phyloP scores from a whole-genome alignment of 345 rosid species.

The Pistacia integerrima region DNA sequence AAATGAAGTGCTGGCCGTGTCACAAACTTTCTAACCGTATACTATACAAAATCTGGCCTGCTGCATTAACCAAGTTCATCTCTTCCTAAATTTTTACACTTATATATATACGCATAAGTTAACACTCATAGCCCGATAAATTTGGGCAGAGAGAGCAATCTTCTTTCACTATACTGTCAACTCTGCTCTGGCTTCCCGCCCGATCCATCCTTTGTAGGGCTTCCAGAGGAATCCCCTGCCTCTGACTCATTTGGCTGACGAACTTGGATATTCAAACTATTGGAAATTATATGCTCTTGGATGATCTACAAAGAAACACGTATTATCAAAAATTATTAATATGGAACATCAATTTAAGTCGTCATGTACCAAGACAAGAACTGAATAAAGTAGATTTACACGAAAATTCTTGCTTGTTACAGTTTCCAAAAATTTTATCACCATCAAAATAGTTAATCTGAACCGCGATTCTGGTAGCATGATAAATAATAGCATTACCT shows the following conservation, averaged over 20 bases:
- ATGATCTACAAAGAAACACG: constrained; percentile 24
- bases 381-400: neutral
- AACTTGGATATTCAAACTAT: constrained; percentile 43
- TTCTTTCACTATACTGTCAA: constrained; percentile 21
- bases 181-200: constrained; percentile 26
- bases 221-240: constrained; percentile 32
- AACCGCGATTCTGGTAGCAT: neutral
- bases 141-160: constrained; percentile 16
- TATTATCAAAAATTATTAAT: neutral
- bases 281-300: constrained; percentile 41
- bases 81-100: constrained; percentile 45
- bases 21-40: constrained; percentile 5
- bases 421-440: neutral
- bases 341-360: neutral
- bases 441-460: neutral
- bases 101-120: constrained; percentile 37
- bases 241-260: constrained; percentile 37
- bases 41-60: constrained; percentile 47
- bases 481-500: constrained; percentile 35
- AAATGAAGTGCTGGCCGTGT: constrained; percentile 25
- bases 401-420: neutral
- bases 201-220: constrained; percentile 24
- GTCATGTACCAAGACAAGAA: neutral
- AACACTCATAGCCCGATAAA: constrained; percentile 26
- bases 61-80: constrained; percentile 23